These are phyloP conservation scores for Plantago elongata DNA, from an alignment of 257 asterid genomes.

Conservation along the genomic window DNA sequence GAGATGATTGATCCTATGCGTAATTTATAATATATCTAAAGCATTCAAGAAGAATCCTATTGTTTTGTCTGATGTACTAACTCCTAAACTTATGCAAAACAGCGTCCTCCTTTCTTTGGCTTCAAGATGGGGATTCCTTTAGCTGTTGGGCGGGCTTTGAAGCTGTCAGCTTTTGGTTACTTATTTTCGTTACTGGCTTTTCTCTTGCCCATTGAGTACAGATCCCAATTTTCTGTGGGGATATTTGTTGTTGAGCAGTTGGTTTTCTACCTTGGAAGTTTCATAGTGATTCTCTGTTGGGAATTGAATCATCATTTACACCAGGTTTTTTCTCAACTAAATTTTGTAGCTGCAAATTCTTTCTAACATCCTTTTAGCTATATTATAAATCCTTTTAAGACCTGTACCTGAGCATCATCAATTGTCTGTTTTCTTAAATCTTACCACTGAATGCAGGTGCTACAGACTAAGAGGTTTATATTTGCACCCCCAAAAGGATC, in stretches of 20 bases:
- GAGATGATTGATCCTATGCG: no score
- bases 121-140: slow-evolving; percentile 78
- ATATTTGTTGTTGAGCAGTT: slow-evolving; percentile 55
- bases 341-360: background rate
- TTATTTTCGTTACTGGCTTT: slow-evolving; percentile 39
- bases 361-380: background rate
- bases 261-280: slow-evolving; percentile 51
- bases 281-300: slow-evolving; percentile 72
- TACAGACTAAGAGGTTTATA: slow-evolving; percentile 72
- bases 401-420: background rate
- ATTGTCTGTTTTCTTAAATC: background rate
- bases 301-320: slow-evolving; percentile 75
- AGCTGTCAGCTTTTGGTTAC: slow-evolving; percentile 56
- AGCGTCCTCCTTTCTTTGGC: slow-evolving; percentile 95
- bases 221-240: slow-evolving; percentile 36
- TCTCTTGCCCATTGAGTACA: slow-evolving; percentile 46
- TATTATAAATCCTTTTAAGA: background rate
- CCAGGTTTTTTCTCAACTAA: slow-evolving; percentile 49
- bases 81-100: slow-evolving; percentile 28
- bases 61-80: slow-evolving; percentile 22
- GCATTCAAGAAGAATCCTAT: no score
- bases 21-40: no score
- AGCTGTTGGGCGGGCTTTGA: slow-evolving; percentile 55
- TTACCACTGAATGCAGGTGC: slow-evolving; percentile 44
- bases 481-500: slow-evolving; percentile 98